Percentiles rank a stretch among this genome's conserved stretches.
Evolutionary conservation across 768 basidiomycete species (phyloP).

Genomic region (Boletus rubropictus): DNA sequence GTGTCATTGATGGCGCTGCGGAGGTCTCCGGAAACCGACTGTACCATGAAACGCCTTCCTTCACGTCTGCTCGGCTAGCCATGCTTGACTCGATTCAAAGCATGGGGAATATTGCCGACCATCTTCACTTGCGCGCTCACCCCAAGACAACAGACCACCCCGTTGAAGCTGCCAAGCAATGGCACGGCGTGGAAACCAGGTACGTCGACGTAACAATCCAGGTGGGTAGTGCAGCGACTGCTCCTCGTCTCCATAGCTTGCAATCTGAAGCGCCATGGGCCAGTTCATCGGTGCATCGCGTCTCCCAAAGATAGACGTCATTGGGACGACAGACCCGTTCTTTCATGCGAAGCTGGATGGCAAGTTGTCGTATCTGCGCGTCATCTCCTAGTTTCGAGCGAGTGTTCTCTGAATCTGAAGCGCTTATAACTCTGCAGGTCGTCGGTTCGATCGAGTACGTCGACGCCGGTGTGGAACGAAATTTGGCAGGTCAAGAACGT

Average conservation of each 20-base stretch:
- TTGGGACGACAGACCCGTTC: conserved; percentile 62
- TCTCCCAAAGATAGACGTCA: conserved; percentile 65
- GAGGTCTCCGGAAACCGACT: too few relatives aligned
- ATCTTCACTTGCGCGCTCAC: conserved; percentile 2
- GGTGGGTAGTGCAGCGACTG: conserved; percentile 27
- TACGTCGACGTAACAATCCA: conserved; percentile 56
- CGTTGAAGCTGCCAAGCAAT: conserved; percentile 28
- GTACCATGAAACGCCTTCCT: not conserved
- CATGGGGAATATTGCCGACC: conserved; percentile 12
- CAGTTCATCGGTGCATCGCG: conserved; percentile 69
- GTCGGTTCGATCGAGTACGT: conserved; percentile 50
- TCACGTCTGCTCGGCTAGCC: not conserved
- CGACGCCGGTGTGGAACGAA: conserved; percentile 72
- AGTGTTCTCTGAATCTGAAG: not conserved
- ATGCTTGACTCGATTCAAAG: conserved; percentile 14
- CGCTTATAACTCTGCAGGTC: conserved; percentile 40
- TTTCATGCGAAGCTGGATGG: conserved; percentile 64
- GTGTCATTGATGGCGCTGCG: too few relatives aligned
- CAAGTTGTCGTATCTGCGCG: conserved; percentile 58
- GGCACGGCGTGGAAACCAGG: conserved; percentile 34
- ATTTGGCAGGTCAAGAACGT: conserved; percentile 70
- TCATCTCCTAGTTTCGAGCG: conserved; percentile 8
- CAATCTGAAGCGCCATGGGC: conserved; percentile 2
- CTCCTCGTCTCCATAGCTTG: not conserved
- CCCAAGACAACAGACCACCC: conserved; percentile 19